Conservation (phyloP, 176 grass and related monocot genomes). For the Aegilops sharonensis region DNA sequence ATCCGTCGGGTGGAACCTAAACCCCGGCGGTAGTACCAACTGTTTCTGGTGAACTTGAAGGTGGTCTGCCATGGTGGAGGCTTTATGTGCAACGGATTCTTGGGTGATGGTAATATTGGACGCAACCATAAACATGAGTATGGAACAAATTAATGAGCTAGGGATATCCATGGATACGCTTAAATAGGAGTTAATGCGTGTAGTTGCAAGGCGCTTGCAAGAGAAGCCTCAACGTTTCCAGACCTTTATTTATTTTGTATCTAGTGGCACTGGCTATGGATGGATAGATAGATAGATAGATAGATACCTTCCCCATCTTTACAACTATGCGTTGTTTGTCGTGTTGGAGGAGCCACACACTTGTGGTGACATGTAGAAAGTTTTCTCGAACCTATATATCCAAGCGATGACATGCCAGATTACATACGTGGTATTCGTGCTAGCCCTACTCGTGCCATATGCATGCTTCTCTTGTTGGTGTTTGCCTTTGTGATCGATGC, state of each 20-base stretch:
- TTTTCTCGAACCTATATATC: background rate
- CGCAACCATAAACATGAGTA: background rate
- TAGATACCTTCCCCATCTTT: background rate
- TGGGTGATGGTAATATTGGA: background rate
- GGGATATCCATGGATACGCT: background rate
- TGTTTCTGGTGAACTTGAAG: background rate
- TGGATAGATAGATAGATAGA: background rate
- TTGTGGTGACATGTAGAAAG: background rate
- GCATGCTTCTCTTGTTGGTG: background rate
- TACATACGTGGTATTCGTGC: background rate
- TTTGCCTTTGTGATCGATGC: background rate
- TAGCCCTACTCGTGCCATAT: background rate
- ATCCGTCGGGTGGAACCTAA: constrained; percentile 60
- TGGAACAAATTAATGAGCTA: background rate
- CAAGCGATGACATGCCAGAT: background rate
- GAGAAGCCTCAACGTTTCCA: background rate
- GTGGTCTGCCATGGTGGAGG: constrained; percentile 31
- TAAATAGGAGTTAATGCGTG: background rate
- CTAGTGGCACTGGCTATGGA: background rate
- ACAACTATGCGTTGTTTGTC: background rate
- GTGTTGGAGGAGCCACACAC: background rate
- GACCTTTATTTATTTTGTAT: background rate
- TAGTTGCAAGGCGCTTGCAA: background rate
- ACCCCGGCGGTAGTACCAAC: constrained; percentile 48
- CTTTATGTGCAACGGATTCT: background rate